phyloP scores from a whole-genome alignment of 495 filamentous ascomycete species.

The Talaromyces nanjingensis region DNA sequence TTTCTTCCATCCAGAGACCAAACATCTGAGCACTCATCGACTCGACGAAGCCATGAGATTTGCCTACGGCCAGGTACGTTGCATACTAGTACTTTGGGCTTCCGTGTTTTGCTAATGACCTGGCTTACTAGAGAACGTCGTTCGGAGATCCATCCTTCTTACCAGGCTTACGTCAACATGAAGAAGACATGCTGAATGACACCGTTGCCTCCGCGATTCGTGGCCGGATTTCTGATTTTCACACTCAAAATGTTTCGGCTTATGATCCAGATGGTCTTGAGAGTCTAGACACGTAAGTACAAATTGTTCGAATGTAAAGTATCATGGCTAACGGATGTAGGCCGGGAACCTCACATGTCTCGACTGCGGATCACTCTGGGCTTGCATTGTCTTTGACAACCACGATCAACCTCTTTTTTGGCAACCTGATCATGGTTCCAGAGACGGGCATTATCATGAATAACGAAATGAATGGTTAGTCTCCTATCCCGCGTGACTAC shows the following conservation, averaged over 20 bases:
- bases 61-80: constrained; percentile 61
- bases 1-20: constrained; percentile 42
- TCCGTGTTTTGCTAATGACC: not conserved
- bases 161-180: constrained; percentile 51
- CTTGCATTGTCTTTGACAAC: constrained; percentile 68
- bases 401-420: constrained; percentile 83
- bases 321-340: constrained; percentile 16
- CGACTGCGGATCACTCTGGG: constrained; percentile 59
- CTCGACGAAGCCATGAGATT: constrained; percentile 84
- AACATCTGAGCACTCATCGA: constrained; percentile 67
- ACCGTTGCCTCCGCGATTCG: constrained; percentile 52
- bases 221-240: constrained; percentile 58
- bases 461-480: constrained; percentile 81
- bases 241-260: constrained; percentile 58
- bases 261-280: constrained; percentile 63
- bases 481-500: constrained; percentile 1
- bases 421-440: constrained; percentile 67
- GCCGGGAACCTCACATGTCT: constrained; percentile 71
- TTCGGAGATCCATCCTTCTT: constrained; percentile 78
- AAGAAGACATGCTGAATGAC: constrained; percentile 57
- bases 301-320: too few relatives aligned
- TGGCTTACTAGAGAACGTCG: constrained; percentile 41
- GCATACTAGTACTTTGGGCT: not conserved
- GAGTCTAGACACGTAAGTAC: constrained; percentile 49
- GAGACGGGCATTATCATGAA: constrained; percentile 86